Evolutionary conservation across 169 alveolate genomes (phyloP).

Genomic region (Plasmodium gaboni): DNA sequence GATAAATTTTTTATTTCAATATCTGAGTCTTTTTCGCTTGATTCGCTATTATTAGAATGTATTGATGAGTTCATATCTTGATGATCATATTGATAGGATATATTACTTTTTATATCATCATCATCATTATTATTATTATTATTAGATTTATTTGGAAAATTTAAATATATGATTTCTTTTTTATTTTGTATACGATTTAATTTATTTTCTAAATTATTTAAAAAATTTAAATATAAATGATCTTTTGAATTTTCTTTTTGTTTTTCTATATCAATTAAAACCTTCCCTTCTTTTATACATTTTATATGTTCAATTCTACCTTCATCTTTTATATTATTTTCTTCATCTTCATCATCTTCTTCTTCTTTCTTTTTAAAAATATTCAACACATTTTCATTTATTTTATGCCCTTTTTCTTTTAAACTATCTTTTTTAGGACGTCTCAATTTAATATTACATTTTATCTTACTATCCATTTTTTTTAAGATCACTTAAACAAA

Average conservation of each 20-base stretch:
- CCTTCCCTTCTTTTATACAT: conserved; percentile 42
- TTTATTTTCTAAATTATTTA: conserved; percentile 40
- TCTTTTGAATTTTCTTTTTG: conserved; percentile 1
- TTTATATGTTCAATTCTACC: conserved; percentile 23
- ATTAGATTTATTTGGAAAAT: conserved; percentile 16
- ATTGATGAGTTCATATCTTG: too few species aligned
- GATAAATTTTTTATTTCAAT: background rate
- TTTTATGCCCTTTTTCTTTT: conserved; percentile 2
- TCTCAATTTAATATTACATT: conserved; percentile 26
- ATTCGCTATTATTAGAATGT: background rate
- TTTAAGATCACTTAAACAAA: too few species aligned
- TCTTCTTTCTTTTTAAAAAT: conserved; percentile 7
- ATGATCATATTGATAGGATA: background rate
- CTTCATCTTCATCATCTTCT: conserved; percentile 6
- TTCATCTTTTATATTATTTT: conserved; percentile 1
- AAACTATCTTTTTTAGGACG: background rate
- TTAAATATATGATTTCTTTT: conserved; percentile 46
- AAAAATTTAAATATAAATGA: conserved; percentile 13
- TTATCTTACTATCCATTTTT: conserved; percentile 13
- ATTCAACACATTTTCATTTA: background rate
- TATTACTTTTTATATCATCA: background rate
- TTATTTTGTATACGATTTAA: conserved; percentile 44
- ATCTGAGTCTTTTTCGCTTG: background rate
- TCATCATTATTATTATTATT: background rate
- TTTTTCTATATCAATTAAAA: conserved; percentile 11